phyloP scores from a whole-genome alignment of 2,329 filamentous ascomycete genomes.

The Leptographium procerum region DNA sequence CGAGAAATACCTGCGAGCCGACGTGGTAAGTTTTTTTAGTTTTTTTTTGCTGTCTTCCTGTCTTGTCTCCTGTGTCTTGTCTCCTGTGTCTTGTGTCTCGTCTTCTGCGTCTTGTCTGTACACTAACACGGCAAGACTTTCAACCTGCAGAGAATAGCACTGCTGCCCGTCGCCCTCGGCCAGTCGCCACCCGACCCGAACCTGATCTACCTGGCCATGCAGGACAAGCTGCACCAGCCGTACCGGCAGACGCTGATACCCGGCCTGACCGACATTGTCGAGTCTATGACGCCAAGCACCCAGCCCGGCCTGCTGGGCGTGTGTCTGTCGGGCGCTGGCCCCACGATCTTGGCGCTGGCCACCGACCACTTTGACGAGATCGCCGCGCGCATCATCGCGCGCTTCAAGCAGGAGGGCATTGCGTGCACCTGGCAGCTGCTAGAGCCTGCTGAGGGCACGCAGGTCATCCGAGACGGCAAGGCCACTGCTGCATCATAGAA shows the following conservation, averaged over 20 bases:
- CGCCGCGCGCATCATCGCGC: constrained; percentile 62
- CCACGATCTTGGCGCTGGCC: constrained; percentile 86
- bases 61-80: not conserved
- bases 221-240: constrained; percentile 95
- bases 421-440: constrained; percentile 78
- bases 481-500: not conserved
- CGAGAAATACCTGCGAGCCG: constrained; percentile 62
- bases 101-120: not conserved
- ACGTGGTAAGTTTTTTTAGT: constrained; percentile 52
- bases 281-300: constrained; percentile 77
- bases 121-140: constrained; percentile 46
- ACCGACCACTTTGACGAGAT: constrained; percentile 84
- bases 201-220: constrained; percentile 95
- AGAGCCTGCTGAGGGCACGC: constrained; percentile 69
- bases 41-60: not conserved
- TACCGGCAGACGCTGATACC: constrained; percentile 89
- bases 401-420: constrained; percentile 63
- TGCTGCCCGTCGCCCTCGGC: constrained; percentile 80
- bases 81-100: not conserved
- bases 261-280: constrained; percentile 79
- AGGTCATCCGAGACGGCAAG: constrained; percentile 23
- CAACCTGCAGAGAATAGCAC: constrained; percentile 87
- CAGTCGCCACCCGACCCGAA: constrained; percentile 83
- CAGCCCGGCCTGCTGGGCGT: constrained; percentile 87
- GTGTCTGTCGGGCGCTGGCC: constrained; percentile 87